Percentiles rank a stretch among this genome's conserved stretches.
Evolutionary conservation across 2,329 filamentous ascomycete species (phyloP).

Genomic region (Fusarium sp.): DNA sequence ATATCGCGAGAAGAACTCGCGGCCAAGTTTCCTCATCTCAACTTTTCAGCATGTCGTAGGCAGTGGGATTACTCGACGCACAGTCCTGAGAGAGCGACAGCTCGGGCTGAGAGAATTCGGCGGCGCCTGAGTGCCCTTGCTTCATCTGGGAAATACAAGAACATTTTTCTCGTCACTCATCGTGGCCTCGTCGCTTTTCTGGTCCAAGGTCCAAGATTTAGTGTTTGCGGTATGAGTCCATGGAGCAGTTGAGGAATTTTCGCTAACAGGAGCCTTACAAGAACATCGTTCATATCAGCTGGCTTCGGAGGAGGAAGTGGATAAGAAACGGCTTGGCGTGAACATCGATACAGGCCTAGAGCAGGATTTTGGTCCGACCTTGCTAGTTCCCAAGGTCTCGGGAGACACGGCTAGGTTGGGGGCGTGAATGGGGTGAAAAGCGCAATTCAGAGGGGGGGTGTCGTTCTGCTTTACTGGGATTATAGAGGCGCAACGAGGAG

Average conservation of each 20-base stretch:
- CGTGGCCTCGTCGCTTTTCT: slow-evolving; percentile 38
- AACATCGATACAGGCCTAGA: slow-evolving; percentile 25
- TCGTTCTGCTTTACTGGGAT: background rate
- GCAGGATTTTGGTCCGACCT: slow-evolving; percentile 37
- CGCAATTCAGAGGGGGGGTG: no score
- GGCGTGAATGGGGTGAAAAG: no score
- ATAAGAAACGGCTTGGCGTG: slow-evolving; percentile 6
- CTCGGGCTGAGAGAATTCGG: slow-evolving; percentile 36
- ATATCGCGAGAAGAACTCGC: slow-evolving; percentile 20
- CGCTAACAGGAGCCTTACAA: background rate
- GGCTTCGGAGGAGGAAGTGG: slow-evolving; percentile 10
- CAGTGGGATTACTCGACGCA: slow-evolving; percentile 38
- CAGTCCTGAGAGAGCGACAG: slow-evolving; percentile 20
- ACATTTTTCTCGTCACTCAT: slow-evolving; percentile 36
- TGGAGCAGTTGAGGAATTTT: fast-evolving
- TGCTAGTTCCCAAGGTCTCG: slow-evolving; percentile 13
- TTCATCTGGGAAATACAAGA: slow-evolving; percentile 15
- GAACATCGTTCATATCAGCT: slow-evolving; percentile 35
- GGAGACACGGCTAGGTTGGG: background rate
- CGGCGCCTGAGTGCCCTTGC: slow-evolving; percentile 18
- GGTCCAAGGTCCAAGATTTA: slow-evolving; percentile 32
- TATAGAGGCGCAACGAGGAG: background rate
- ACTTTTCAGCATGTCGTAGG: slow-evolving; percentile 32
- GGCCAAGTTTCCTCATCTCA: slow-evolving; percentile 32
- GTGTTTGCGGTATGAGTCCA: slow-evolving; percentile 28